Evolutionary conservation across 371 early-diverging fungal species (phyloP).

Genomic region (Actinomucor elegans): DNA sequence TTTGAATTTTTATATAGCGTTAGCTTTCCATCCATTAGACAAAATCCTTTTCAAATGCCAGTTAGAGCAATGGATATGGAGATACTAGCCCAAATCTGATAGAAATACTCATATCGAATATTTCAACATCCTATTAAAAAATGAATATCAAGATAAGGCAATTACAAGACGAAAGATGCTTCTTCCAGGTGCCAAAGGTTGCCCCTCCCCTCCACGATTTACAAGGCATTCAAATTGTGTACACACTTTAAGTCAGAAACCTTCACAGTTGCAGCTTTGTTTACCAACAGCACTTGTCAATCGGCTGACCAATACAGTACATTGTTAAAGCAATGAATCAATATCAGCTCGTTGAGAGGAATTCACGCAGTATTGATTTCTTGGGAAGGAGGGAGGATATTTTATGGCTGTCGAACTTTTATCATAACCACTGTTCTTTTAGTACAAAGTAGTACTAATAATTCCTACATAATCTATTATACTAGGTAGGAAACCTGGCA

Average conservation of each 20-base stretch:
- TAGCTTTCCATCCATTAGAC: neutral
- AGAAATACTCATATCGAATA: neutral
- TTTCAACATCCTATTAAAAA: neutral
- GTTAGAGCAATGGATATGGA: neutral
- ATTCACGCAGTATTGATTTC: too few species aligned
- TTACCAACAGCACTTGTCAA: neutral
- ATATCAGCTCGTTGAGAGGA: neutral
- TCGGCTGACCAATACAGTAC: neutral
- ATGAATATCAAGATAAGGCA: too few species aligned
- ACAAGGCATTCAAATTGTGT: neutral
- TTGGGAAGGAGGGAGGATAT: too few species aligned
- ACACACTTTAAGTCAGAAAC: neutral
- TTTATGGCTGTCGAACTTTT: too few species aligned
- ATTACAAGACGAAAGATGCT: too few species aligned
- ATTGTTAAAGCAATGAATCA: neutral
- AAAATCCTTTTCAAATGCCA: neutral
- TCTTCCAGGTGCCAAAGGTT: too few species aligned
- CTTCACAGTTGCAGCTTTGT: neutral
- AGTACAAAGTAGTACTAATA: too few species aligned
- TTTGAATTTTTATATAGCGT: neutral
- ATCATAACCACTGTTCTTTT: too few species aligned
- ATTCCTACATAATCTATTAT: too few species aligned
- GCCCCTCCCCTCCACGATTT: too few species aligned
- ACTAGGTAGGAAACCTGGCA: too few species aligned
- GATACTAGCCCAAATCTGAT: neutral